A percentile compares a stretch with the other conserved stretches of the same genome.
Evolutionary conservation across 2,329 filamentous ascomycete species (phyloP).

Genomic region (Apiospora phragmitis): DNA sequence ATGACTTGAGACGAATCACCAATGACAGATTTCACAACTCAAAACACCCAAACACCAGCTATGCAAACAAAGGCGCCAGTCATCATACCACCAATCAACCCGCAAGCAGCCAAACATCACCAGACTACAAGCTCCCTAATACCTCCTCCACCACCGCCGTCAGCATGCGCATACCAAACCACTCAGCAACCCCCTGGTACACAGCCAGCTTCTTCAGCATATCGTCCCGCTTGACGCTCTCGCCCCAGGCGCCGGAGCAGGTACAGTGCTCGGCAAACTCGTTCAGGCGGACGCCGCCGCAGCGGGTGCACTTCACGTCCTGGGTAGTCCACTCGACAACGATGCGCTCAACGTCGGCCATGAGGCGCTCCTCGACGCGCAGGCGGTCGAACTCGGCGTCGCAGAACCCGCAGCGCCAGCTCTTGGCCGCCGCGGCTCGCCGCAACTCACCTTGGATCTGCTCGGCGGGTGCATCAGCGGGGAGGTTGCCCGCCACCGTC

Average conservation of each 20-base stretch:
- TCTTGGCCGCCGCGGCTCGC: conserved; percentile 37
- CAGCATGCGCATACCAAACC: conserved; percentile 82
- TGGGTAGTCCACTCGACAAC: conserved; percentile 83
- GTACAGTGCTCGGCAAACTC: conserved; percentile 97
- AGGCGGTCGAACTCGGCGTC: conserved; percentile 74
- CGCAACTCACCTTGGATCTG: conserved; percentile 20
- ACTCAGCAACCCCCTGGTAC: conserved; percentile 72
- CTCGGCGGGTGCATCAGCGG: conserved; percentile 13
- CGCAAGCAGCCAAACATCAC: background rate
- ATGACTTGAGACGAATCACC: background rate
- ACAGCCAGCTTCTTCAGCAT: conserved; percentile 67
- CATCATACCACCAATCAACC: background rate
- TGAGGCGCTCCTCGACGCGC: conserved; percentile 78
- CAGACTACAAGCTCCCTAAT: conserved; percentile 27
- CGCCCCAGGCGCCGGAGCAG: conserved; percentile 84
- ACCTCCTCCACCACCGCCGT: conserved; percentile 71
- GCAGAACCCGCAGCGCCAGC: conserved; percentile 80
- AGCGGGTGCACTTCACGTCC: conserved; percentile 78
- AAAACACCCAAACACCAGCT: background rate
- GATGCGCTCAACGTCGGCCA: conserved; percentile 73
- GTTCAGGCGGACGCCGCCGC: conserved; percentile 75
- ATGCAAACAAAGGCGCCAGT: background rate
- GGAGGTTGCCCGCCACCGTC: conserved; percentile 19
- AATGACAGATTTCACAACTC: background rate
- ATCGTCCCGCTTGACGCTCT: conserved; percentile 67